Evolutionary conservation across 1,139 yeast species (phyloP).

Genomic region (Blastobotrys serpentis): DNA sequence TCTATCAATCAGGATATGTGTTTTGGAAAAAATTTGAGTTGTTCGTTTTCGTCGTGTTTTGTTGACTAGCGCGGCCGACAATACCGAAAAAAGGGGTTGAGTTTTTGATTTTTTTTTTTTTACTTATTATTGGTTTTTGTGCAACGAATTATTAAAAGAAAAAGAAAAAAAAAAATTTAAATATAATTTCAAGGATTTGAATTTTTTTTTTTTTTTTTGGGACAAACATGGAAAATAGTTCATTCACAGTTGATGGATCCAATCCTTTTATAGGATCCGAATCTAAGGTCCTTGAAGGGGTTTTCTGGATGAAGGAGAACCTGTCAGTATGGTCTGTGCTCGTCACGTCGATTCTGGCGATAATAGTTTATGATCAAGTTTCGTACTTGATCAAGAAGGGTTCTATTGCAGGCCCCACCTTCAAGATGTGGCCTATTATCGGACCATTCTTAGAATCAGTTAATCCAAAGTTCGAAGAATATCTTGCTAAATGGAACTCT

Average conservation of each 20-base stretch:
- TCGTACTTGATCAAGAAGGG: slow-evolving; percentile 79
- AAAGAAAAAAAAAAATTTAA: no score
- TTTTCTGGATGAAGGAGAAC: slow-evolving; percentile 18
- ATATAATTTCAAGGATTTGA: no score
- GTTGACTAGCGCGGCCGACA: neutral
- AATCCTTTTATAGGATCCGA: neutral
- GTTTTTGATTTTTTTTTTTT: slow-evolving; percentile 1
- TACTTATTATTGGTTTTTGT: neutral
- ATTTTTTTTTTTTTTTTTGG: neutral
- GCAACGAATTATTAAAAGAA: no score
- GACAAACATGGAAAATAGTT: neutral
- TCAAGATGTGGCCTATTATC: slow-evolving; percentile 88
- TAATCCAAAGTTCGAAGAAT: slow-evolving; percentile 94
- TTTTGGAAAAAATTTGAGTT: neutral
- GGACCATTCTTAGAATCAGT: slow-evolving; percentile 96
- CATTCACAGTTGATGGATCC: neutral
- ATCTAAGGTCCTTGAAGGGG: slow-evolving; percentile 4
- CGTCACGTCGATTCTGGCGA: slow-evolving; percentile 50
- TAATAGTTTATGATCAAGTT: slow-evolving; percentile 75
- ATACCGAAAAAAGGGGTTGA: neutral
- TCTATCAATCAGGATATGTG: neutral
- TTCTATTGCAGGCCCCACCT: slow-evolving; percentile 80
- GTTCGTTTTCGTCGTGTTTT: slow-evolving; percentile 1
- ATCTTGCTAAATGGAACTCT: slow-evolving; percentile 87
- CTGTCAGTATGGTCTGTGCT: slow-evolving; percentile 46